These are phyloP conservation scores for Halophytophthora batemanensis DNA, from an alignment of 352 stramenopile genomes.

Conservation along the genomic window DNA sequence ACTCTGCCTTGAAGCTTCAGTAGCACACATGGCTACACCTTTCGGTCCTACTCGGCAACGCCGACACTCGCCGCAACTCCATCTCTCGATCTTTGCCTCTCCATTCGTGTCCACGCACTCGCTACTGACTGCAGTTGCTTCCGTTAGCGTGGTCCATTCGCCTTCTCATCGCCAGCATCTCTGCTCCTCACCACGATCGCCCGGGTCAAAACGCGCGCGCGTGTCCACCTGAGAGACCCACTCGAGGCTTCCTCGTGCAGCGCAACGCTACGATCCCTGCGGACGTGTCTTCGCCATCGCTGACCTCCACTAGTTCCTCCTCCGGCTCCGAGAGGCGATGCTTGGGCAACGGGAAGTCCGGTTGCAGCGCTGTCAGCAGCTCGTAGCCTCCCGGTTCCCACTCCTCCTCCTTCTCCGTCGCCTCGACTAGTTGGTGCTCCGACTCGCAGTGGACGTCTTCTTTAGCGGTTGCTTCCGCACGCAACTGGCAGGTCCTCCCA, in stretches of 20 bases:
- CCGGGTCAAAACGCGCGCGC: too few species aligned
- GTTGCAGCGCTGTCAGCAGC: conserved; percentile 14
- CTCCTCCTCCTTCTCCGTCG: conserved; percentile 14
- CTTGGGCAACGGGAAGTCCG: not conserved
- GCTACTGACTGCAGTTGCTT: too few species aligned
- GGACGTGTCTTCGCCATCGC: conserved; percentile 30
- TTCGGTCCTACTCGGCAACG: too few species aligned
- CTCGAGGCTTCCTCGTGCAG: not conserved
- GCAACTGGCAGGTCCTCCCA: conserved; percentile 12
- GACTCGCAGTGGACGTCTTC: conserved; percentile 6
- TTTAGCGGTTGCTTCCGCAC: conserved; percentile 7
- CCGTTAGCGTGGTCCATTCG: too few species aligned
- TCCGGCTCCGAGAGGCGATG: conserved; percentile 15
- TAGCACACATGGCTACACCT: too few species aligned
- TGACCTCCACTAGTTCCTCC: conserved; percentile 38
- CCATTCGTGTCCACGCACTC: too few species aligned
- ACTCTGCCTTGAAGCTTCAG: too few species aligned
- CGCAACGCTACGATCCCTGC: not conserved
- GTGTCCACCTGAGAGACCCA: too few species aligned
- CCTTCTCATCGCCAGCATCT: too few species aligned
- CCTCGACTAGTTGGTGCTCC: conserved; percentile 3
- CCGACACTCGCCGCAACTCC: too few species aligned
- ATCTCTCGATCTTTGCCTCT: too few species aligned
- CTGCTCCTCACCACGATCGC: too few species aligned
- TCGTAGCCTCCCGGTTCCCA: conserved; percentile 20